These are phyloP conservation scores for Bipolaris cookei DNA, from an alignment of 2,329 filamentous ascomycete species.

Conservation along the genomic window DNA sequence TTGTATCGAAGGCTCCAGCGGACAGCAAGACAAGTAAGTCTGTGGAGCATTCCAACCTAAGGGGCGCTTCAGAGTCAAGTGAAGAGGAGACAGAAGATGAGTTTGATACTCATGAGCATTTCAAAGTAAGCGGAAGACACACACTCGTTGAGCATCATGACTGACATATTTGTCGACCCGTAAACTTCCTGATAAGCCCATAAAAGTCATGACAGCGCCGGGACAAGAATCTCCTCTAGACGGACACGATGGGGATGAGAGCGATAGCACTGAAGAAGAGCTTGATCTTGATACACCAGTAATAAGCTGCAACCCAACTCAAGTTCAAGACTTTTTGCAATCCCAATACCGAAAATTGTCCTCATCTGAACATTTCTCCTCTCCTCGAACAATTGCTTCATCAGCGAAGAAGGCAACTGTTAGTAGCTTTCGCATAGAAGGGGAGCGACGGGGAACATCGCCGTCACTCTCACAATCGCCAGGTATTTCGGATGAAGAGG, in stretches of 20 bases:
- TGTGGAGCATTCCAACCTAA: conserved; percentile 7
- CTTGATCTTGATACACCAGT: conserved; percentile 50
- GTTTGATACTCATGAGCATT: conserved; percentile 45
- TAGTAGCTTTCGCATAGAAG: conserved; percentile 41
- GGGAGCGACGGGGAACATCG: conserved; percentile 23
- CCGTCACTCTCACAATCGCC: conserved; percentile 4
- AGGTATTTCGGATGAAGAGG: not conserved
- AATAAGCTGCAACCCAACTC: conserved; percentile 19
- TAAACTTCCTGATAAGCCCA: conserved; percentile 4
- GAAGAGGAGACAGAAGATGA: conserved; percentile 47
- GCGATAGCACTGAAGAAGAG: conserved; percentile 20
- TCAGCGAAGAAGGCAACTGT: conserved; percentile 22
- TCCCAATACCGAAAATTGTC: conserved; percentile 7
- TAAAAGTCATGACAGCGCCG: not conserved
- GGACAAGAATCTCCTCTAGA: not conserved
- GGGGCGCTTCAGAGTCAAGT: conserved; percentile 19
- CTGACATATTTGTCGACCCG: conserved; percentile 23
- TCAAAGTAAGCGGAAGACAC: conserved; percentile 26
- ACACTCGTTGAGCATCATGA: not conserved
- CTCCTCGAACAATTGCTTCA: conserved; percentile 5
- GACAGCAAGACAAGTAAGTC: conserved; percentile 20
- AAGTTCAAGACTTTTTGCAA: not conserved
- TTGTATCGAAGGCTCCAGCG: conserved; percentile 11
- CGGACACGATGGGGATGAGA: not conserved
- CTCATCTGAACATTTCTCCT: conserved; percentile 8